Percentiles rank a stretch among this genome's conserved stretches.
Evolutionary conservation across 441 rosid species (phyloP).

Genomic region (Adansonia grandidieri): DNA sequence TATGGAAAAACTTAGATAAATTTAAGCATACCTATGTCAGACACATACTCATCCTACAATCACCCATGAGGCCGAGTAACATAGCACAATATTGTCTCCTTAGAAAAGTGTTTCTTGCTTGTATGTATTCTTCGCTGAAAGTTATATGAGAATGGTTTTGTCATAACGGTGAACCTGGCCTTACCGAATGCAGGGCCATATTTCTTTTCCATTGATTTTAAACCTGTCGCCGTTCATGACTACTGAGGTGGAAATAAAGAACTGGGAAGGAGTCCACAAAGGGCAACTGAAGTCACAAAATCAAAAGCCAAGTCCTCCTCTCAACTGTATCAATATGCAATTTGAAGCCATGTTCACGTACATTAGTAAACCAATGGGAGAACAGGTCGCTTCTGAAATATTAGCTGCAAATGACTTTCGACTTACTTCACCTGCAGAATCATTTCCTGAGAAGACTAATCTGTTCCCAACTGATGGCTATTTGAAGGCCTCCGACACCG

Average conservation of each 20-base stretch:
- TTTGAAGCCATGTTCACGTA: slow-evolving; percentile 32
- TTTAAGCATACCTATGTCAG: too few relatives aligned
- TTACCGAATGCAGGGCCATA: slow-evolving; percentile 66
- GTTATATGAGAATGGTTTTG: slow-evolving; percentile 14
- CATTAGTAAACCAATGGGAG: slow-evolving; percentile 29
- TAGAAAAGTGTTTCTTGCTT: slow-evolving; percentile 13
- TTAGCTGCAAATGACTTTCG: slow-evolving; percentile 36
- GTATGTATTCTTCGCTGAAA: slow-evolving; percentile 2
- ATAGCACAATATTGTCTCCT: neutral
- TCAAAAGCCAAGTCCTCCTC: slow-evolving; percentile 39
- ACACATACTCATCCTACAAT: too few relatives aligned
- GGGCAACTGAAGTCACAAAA: slow-evolving; percentile 38
- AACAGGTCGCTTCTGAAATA: slow-evolving; percentile 26
- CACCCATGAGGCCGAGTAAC: too few relatives aligned
- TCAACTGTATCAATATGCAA: slow-evolving; percentile 33
- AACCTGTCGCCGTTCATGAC: slow-evolving; percentile 58
- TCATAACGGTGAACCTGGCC: slow-evolving; percentile 15
- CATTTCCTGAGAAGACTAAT: slow-evolving; percentile 30
- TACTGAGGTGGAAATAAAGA: slow-evolving; percentile 45
- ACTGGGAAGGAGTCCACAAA: slow-evolving; percentile 30
- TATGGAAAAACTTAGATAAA: too few relatives aligned
- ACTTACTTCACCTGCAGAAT: slow-evolving; percentile 20
- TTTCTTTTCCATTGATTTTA: slow-evolving; percentile 66
- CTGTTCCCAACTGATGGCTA: slow-evolving; percentile 23
- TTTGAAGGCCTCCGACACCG: slow-evolving; percentile 18